Evolutionary conservation across 2,329 filamentous ascomycete genomes (phyloP), one percentile per base, ranked within the genome.

Genomic region (Hymenoscyphus linearis): DNA sequence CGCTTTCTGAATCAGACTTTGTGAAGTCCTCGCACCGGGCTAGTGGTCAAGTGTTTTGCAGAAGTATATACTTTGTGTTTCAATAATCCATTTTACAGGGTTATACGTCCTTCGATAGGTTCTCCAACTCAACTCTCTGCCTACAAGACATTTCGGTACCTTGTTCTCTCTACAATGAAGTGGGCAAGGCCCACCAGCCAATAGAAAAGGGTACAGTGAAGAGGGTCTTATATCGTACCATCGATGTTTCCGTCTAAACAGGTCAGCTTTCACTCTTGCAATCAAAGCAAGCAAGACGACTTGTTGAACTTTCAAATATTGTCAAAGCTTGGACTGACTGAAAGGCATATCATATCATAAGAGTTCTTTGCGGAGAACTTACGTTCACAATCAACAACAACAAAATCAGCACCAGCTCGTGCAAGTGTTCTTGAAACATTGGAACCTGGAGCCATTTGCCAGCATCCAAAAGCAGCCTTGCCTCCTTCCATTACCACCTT

Each of bases 391-490:
- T 84, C 82, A 27, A 84, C 82, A 72, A 88, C 77, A 10, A 90
- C 82, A 80, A 86, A 89, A 70, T 89, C 86, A 1, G 86, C 79
- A 0, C 85, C 86, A 2, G 80, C 81, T 59, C 84, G 77, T 1
- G 87, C 85, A 55, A 90, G 75, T 18, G 80, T 73, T 58, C 85
- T 78, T 4, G 84, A 84, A 13, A 86, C 74, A 64, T 86, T 86
- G 52, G 79, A 77, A 0, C 84, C 82, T 0, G 85, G 84, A 59
- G 87, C 74, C 77, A 85, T 85, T 74, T 87, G 85, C 85, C 69
- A 87, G 58, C 82, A 76, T 3, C 85, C 85, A 66, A 85, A 76
- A 55, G 81, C 79, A 5, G 80, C 58, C 57, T 73, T 76, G 57
- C 76, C 78, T 64, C 79, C 76, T 26, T 73, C 68, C 62, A 86